Evolutionary conservation across 257 asterid species (phyloP).

Genomic region (Sherardia arvensis): DNA sequence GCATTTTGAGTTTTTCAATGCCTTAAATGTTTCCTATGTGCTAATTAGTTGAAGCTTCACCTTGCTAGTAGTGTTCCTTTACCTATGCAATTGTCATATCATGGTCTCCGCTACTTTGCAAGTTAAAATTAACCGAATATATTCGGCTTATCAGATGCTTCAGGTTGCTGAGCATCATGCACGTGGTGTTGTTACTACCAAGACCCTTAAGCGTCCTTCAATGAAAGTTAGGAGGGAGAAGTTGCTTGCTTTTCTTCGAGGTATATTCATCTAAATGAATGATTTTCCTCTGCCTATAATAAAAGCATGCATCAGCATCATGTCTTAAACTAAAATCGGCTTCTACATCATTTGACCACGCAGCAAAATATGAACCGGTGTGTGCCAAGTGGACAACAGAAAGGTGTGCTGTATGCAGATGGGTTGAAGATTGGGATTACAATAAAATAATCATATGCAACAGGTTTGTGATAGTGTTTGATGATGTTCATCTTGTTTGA

Average conservation of each 20-base stretch:
- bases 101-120: background rate
- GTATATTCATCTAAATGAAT: constrained; percentile 22
- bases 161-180: constrained; percentile 81
- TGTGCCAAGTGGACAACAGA: constrained; percentile 94
- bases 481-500: background rate
- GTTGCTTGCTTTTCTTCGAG: constrained; percentile 75
- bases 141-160: constrained; percentile 58
- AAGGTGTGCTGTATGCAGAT: constrained; percentile 99
- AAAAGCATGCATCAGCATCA: background rate
- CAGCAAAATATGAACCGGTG: constrained; percentile 91
- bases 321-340: constrained; percentile 9
- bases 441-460: constrained; percentile 71
- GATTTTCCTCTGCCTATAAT: background rate
- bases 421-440: constrained; percentile 99
- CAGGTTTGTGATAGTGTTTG: constrained; percentile 17
- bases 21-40: background rate
- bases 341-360: constrained; percentile 17
- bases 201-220: constrained; percentile 74
- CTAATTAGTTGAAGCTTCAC: no score
- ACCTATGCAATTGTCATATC: background rate
- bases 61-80: no score
- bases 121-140: background rate
- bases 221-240: constrained; percentile 82
- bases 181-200: constrained; percentile 58
- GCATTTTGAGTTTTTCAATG: constrained; percentile 26